Percentiles rank a stretch among this genome's conserved stretches.
Conservation (phyloP, 2,329 filamentous ascomycete species). For the Drechslerella coelobrocha region DNA sequence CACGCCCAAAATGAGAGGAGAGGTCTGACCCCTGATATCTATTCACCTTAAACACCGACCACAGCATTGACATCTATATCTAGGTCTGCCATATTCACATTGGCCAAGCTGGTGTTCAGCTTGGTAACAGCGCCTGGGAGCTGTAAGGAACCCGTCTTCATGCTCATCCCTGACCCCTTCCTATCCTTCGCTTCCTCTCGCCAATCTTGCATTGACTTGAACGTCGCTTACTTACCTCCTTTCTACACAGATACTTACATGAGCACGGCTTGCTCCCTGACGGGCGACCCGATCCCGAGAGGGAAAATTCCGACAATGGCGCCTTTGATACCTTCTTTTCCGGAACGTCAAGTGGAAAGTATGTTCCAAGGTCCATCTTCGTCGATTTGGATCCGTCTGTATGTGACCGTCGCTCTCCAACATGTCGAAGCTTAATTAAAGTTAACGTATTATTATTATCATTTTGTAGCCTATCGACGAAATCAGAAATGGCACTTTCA, state of each 20-base stretch:
- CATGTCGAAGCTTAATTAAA: not conserved
- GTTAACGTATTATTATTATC: constrained; percentile 38
- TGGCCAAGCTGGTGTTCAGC: constrained; percentile 72
- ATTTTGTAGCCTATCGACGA: constrained; percentile 67
- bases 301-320: constrained; percentile 61
- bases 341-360: constrained; percentile 70
- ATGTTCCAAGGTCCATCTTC: constrained; percentile 72
- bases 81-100: constrained; percentile 73
- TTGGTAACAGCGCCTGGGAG: constrained; percentile 73
- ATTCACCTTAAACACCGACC: not conserved
- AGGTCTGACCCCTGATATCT: constrained; percentile 15
- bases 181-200: constrained; percentile 9
- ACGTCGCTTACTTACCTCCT: constrained; percentile 25
- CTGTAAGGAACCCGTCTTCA: constrained; percentile 62
- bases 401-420: constrained; percentile 53
- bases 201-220: constrained; percentile 15
- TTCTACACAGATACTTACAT: constrained; percentile 67
- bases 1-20: constrained; percentile 48
- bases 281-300: constrained; percentile 64
- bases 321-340: constrained; percentile 73
- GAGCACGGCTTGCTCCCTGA: constrained; percentile 70
- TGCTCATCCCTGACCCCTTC: constrained; percentile 42
- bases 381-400: constrained; percentile 71
- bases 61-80: constrained; percentile 11
- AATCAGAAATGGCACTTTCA: constrained; percentile 69